These are phyloP conservation scores for Inonotus obliquus DNA, from an alignment of 1,284 basidiomycete species.

Conservation along the genomic window DNA sequence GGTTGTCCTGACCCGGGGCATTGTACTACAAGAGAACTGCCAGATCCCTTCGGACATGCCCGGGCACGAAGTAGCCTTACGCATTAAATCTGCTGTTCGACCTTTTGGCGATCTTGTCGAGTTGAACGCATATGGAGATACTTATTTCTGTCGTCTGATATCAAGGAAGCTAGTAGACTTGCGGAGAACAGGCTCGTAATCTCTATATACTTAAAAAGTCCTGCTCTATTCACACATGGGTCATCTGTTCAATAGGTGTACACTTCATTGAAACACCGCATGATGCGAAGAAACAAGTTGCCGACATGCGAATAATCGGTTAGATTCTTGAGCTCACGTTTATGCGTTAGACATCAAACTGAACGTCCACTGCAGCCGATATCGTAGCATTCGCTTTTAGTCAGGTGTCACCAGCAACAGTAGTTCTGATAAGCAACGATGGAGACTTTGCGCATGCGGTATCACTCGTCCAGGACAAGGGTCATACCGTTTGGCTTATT, in stretches of 20 bases:
- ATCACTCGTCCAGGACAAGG: background rate
- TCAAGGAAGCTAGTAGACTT: background rate
- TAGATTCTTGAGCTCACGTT: background rate
- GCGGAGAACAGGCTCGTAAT: background rate
- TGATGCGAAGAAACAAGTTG: background rate
- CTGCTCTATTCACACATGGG: background rate
- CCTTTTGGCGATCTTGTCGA: background rate
- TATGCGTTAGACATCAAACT: background rate
- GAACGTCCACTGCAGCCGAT: background rate
- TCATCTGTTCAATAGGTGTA: background rate
- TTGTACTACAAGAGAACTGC: background rate
- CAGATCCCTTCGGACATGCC: background rate
- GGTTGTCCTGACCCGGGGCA: background rate
- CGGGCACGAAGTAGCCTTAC: background rate
- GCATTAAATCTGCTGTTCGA: background rate
- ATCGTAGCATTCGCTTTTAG: background rate
- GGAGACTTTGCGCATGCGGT: background rate
- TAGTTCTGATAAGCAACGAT: background rate
- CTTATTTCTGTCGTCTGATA: background rate
- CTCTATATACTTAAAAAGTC: background rate
- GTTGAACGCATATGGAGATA: background rate
- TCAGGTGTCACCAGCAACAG: background rate
- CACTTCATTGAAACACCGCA: background rate
- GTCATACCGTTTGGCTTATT: background rate
- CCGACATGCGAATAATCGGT: background rate